phyloP scores from a whole-genome alignment of 192 early-diverging fungal species.

The Pecoramyces ruminantium region DNA sequence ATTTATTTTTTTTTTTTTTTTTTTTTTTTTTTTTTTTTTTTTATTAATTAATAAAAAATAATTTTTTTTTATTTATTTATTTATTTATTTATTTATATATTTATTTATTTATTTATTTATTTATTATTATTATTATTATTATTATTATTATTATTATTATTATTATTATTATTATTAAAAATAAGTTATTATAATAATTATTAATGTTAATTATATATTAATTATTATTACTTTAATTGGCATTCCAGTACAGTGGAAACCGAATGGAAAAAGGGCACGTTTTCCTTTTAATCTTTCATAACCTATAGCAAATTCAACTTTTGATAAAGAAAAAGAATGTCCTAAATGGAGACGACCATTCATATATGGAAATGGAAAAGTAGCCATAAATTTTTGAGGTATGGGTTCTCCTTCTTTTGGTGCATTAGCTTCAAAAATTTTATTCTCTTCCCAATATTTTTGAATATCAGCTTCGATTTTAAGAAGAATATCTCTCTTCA shows the following conservation, averaged over 20 bases:
- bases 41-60: too few species aligned
- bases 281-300: slow-evolving; percentile 90
- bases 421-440: slow-evolving; percentile 73
- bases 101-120: too few species aligned
- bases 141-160: too few species aligned
- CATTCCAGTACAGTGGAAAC: slow-evolving; percentile 99
- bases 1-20: background rate
- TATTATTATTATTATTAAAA: too few species aligned
- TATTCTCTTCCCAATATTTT: slow-evolving; percentile 54
- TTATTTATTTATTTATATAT: too few species aligned
- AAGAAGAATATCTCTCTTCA: slow-evolving; percentile 61
- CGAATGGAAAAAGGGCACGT: slow-evolving; percentile 78
- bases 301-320: slow-evolving; percentile 87
- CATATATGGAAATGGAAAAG: slow-evolving; percentile 96
- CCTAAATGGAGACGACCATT: slow-evolving; percentile 81
- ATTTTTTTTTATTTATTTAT: too few species aligned
- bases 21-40: too few species aligned
- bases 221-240: slow-evolving; percentile 67
- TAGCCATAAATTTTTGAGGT: slow-evolving; percentile 77
- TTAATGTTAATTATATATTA: background rate
- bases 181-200: background rate
- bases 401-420: slow-evolving; percentile 41
- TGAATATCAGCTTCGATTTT: slow-evolving; percentile 60
- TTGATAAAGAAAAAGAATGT: slow-evolving; percentile 86
- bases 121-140: too few species aligned